phyloP scores from a whole-genome alignment of 2,329 filamentous ascomycete genomes.

The Alternaria postmessia region DNA sequence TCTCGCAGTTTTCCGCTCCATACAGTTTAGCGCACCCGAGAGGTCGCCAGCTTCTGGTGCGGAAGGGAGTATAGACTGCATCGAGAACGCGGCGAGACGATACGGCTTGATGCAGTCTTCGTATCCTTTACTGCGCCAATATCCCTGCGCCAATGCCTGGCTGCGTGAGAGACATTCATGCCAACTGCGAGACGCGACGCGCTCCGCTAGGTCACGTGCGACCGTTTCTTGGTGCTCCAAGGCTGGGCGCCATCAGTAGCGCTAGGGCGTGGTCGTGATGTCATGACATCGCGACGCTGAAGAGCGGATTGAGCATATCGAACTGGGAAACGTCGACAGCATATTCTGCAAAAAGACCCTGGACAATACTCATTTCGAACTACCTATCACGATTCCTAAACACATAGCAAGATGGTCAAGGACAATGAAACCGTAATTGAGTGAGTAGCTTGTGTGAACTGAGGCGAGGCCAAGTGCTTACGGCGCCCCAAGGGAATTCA shows the following conservation, averaged over 20 bases:
- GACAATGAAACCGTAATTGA: constrained; percentile 60
- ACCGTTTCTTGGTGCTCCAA: not conserved
- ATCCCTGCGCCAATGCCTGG: not conserved
- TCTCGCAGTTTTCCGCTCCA: not conserved
- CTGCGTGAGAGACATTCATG: not conserved
- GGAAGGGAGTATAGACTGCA: not conserved
- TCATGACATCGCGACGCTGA: not conserved
- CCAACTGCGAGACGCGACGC: not conserved
- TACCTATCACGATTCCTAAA: not conserved
- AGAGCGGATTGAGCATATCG: not conserved
- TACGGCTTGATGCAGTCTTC: not conserved
- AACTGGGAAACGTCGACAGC: not conserved
- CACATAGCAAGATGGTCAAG: constrained; percentile 58
- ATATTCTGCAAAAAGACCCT: not conserved
- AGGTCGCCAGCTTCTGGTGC: not conserved
- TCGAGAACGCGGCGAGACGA: not conserved
- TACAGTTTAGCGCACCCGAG: not conserved
- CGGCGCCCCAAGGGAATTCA: constrained; percentile 63
- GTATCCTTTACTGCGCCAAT: not conserved
- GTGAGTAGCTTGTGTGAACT: constrained; percentile 36
- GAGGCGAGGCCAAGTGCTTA: not conserved
- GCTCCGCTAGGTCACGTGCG: not conserved
- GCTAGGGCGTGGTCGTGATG: not conserved
- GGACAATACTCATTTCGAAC: not conserved
- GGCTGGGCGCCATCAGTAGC: not conserved